These are phyloP conservation scores for Aspergillus olivimuriae DNA, from an alignment of 495 filamentous ascomycete genomes.

Conservation along the genomic window DNA sequence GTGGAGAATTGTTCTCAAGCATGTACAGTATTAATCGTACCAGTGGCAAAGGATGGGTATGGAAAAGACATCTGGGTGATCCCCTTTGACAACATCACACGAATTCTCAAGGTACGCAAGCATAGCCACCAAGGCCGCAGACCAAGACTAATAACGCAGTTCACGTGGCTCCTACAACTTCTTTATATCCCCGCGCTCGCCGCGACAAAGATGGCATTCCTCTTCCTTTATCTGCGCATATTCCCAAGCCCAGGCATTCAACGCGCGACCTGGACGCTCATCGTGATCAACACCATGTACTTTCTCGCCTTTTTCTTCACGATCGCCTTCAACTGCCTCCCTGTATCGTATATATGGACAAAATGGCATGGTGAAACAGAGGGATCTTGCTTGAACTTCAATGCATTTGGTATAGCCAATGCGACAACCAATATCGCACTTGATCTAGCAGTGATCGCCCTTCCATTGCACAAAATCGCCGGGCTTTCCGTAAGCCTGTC, in stretches of 20 bases:
- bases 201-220: conserved; percentile 4
- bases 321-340: conserved; percentile 2
- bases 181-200: conserved; percentile 2
- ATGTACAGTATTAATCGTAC: too few relatives aligned
- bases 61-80: conserved; percentile 6
- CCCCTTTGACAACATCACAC: conserved; percentile 1
- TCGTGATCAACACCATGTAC: background rate
- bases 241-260: conserved; percentile 2
- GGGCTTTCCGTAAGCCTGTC: background rate
- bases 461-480: background rate
- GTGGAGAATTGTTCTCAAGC: too few relatives aligned
- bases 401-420: background rate
- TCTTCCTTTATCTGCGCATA: conserved; percentile 4
- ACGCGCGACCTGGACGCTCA: background rate
- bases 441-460: conserved; percentile 1
- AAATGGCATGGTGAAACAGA: conserved; percentile 4
- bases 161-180: background rate
- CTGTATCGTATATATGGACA: conserved; percentile 5
- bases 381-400: conserved; percentile 4
- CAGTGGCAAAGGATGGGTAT: conserved; percentile 3
- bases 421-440: conserved; percentile 3
- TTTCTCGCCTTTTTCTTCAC: background rate
- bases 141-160: too few relatives aligned
- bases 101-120: conserved; percentile 1
- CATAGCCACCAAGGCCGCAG: too few relatives aligned